Evolutionary conservation across 768 basidiomycete genomes (phyloP).

Genomic region (Leucocoprinus leucothites): DNA sequence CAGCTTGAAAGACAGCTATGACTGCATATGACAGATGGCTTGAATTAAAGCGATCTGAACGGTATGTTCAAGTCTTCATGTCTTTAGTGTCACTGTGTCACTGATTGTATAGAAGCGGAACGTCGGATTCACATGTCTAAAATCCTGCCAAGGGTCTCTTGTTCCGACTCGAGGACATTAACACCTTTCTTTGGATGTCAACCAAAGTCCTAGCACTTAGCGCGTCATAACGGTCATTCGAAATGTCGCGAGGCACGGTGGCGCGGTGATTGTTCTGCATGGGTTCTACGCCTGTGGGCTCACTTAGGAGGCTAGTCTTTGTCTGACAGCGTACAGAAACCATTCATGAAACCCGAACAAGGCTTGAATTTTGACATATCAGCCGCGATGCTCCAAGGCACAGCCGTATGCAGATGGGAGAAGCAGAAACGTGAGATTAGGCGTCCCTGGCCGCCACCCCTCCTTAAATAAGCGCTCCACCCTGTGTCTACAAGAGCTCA

Average conservation of each 20-base stretch:
- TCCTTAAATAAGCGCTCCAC: conserved; percentile 2
- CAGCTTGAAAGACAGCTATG: not conserved
- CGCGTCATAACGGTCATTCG: no score
- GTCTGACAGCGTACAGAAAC: not conserved
- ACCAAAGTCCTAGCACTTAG: not conserved
- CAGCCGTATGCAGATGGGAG: not conserved
- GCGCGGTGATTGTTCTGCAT: no score
- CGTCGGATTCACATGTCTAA: not conserved
- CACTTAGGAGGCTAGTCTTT: not conserved
- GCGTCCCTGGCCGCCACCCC: not conserved
- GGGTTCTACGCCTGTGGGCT: no score
- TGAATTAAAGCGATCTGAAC: no score
- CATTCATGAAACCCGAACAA: not conserved
- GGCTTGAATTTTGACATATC: not conserved
- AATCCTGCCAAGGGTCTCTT: not conserved
- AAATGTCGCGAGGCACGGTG: not conserved
- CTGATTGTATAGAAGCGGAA: no score
- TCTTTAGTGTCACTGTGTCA: not conserved
- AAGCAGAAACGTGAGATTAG: not conserved
- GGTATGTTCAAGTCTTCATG: not conserved
- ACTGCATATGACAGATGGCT: no score
- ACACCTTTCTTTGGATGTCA: not conserved
- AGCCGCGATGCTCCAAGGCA: conserved; percentile 5
- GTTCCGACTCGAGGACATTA: conserved; percentile 8
- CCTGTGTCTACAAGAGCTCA: not conserved